These are phyloP conservation scores for Cutaneotrichosporon sp. DNA, from an alignment of 1,284 basidiomycete genomes.

Conservation along the genomic window DNA sequence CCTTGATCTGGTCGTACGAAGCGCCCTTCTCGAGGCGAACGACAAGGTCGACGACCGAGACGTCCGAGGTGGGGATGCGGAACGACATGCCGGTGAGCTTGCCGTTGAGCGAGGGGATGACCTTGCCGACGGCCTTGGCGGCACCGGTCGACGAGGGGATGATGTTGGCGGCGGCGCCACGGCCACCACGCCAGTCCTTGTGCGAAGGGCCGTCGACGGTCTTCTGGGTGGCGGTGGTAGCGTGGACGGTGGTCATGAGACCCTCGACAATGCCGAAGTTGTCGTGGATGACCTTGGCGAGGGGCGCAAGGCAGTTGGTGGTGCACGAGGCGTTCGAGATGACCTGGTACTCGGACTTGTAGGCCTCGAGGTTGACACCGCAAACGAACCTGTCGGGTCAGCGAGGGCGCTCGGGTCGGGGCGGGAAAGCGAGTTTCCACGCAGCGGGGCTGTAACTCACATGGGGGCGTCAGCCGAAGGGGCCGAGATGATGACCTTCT, in stretches of 20 bases:
- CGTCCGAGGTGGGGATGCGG: slow-evolving; percentile 96
- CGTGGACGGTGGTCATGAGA: slow-evolving; percentile 98
- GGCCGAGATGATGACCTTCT: slow-evolving; percentile 99
- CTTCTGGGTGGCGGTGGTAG: slow-evolving; percentile 98
- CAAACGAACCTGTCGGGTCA: slow-evolving; percentile 62
- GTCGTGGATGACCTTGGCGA: slow-evolving; percentile 98
- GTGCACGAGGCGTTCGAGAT: slow-evolving; percentile 99
- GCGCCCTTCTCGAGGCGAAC: slow-evolving; percentile 86
- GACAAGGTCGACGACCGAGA: slow-evolving; percentile 98
- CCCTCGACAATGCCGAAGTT: slow-evolving; percentile 77
- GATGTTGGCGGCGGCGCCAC: slow-evolving; percentile 96
- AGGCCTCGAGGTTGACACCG: slow-evolving; percentile 95
- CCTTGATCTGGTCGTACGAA: slow-evolving; percentile 90
- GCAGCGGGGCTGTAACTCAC: too few species aligned
- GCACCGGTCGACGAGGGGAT: slow-evolving; percentile 99
- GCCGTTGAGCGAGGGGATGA: slow-evolving; percentile 95
- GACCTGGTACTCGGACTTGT: slow-evolving; percentile 88
- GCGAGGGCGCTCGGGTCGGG: too few species aligned
- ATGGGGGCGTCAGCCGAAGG: slow-evolving; percentile 98
- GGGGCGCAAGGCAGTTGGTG: slow-evolving; percentile 98
- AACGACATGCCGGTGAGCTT: slow-evolving; percentile 94
- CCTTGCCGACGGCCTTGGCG: slow-evolving; percentile 99
- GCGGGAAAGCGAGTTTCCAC: too few species aligned
- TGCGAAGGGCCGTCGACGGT: slow-evolving; percentile 95
- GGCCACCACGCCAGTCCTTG: slow-evolving; percentile 82